A percentile compares a stretch with the other conserved stretches of the same genome.
Evolutionary conservation across 2,329 filamentous ascomycete species (phyloP).

Genomic region (Bipolaris sorokiniana): DNA sequence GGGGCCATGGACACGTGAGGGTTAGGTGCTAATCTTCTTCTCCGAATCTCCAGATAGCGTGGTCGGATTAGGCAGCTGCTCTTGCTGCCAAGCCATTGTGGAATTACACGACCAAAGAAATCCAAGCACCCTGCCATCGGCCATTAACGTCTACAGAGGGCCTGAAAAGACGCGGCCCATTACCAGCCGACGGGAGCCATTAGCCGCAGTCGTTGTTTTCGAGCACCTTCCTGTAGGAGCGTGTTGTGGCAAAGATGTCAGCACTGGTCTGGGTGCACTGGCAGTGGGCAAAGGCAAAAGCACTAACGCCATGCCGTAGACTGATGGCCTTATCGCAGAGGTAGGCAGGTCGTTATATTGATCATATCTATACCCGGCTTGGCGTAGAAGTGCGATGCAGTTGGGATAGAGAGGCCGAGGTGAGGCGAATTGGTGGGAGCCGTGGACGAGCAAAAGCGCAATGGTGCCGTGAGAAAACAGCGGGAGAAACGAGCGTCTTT

Average conservation of each 20-base stretch:
- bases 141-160: slow-evolving; percentile 1
- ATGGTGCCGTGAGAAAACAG: background rate
- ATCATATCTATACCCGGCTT: slow-evolving; percentile 15
- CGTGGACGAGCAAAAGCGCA: background rate
- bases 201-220: slow-evolving; percentile 1
- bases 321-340: slow-evolving; percentile 11
- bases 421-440: background rate
- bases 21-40: too few species aligned
- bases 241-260: background rate
- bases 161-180: background rate
- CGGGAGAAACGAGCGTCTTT: slow-evolving; percentile 2
- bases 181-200: slow-evolving; percentile 11
- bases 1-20: background rate
- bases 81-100: slow-evolving; percentile 20
- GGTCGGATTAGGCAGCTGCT: slow-evolving; percentile 27
- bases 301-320: background rate
- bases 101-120: slow-evolving; percentile 14
- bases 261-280: background rate
- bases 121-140: slow-evolving; percentile 4
- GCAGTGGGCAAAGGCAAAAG: background rate
- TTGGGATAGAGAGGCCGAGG: slow-evolving; percentile 1
- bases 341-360: too few species aligned
- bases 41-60: slow-evolving; percentile 1
- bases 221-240: slow-evolving; percentile 4
- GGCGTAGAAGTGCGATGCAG: slow-evolving; percentile 3